Evolutionary conservation across 768 basidiomycete genomes (phyloP).

Genomic region (Mycena maculata): DNA sequence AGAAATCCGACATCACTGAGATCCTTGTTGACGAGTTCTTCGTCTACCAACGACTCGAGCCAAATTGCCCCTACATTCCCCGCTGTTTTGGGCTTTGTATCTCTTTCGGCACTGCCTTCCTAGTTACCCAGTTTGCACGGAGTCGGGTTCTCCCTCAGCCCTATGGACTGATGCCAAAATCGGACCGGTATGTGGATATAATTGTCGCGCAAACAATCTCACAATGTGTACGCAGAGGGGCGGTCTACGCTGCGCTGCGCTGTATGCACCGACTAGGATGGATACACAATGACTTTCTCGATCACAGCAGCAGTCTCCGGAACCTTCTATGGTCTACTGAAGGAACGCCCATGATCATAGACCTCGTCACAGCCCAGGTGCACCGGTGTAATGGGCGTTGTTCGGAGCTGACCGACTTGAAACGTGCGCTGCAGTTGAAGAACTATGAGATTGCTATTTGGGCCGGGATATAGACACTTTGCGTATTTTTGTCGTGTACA

Average conservation of each 20-base stretch:
- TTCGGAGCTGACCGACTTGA: slow-evolving; percentile 2
- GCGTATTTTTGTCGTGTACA: neutral
- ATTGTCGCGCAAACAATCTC: neutral
- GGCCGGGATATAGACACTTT: slow-evolving; percentile 1
- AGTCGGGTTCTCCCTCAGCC: neutral
- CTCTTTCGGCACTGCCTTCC: slow-evolving; percentile 1
- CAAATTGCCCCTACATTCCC: slow-evolving; percentile 2
- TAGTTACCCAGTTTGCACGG: neutral
- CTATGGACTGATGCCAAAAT: neutral
- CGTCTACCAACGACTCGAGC: neutral
- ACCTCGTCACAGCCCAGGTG: slow-evolving; percentile 1
- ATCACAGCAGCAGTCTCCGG: neutral
- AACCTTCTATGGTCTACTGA: slow-evolving; percentile 6
- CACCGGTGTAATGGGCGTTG: slow-evolving; percentile 1
- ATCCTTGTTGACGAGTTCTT: neutral
- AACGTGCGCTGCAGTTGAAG: slow-evolving; percentile 4
- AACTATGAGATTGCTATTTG: slow-evolving; percentile 7
- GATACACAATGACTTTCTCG: slow-evolving; percentile 7
- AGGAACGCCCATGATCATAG: slow-evolving; percentile 4
- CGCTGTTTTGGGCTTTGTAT: slow-evolving; percentile 14
- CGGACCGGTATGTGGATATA: slow-evolving; percentile 2
- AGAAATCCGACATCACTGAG: neutral
- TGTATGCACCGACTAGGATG: neutral
- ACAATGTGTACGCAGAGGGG: slow-evolving; percentile 1
- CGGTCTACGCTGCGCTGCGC: slow-evolving; percentile 5